Percentiles rank a stretch among this genome's conserved stretches.
Evolutionary conservation across 225 moss, liverwort and hornwort genomes (phyloP).

Genomic region (Pseudoscleropodium purum): DNA sequence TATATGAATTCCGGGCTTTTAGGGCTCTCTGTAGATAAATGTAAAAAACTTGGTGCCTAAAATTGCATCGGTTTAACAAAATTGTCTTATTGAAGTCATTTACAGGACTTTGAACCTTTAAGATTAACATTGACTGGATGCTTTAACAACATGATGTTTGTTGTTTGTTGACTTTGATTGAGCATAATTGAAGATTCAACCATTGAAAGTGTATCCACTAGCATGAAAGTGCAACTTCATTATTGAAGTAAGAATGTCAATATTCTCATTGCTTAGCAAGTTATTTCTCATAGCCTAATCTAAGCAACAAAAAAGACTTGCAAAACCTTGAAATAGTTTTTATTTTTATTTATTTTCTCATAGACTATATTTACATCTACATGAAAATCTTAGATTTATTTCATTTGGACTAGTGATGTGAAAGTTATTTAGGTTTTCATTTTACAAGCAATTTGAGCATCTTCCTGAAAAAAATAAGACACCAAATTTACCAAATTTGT

Average conservation of each 20-base stretch:
- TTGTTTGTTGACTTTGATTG: not conserved
- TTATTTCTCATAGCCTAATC: not conserved
- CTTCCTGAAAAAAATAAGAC: not conserved
- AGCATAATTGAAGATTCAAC: not conserved
- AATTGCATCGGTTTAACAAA: not conserved
- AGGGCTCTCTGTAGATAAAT: not conserved
- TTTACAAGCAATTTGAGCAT: rapidly evolving
- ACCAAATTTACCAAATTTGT: too few relatives aligned
- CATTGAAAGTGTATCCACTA: not conserved
- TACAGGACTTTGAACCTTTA: not conserved
- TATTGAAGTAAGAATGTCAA: not conserved
- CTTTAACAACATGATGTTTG: not conserved
- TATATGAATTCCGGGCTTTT: not conserved
- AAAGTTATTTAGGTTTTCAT: not conserved
- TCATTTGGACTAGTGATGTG: not conserved
- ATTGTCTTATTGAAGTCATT: not conserved
- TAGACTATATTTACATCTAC: not conserved
- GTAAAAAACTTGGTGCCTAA: rapidly evolving
- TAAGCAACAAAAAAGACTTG: not conserved
- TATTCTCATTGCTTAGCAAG: not conserved
- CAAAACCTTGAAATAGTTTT: rapidly evolving
- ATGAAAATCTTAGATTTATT: not conserved
- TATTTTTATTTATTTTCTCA: not conserved
- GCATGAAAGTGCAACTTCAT: not conserved
- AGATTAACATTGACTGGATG: rapidly evolving